A percentile compares a stretch with the other conserved stretches of the same genome.
Conservation (phyloP, 2,329 filamentous ascomycete genomes). For the Hypoxylon sp. region DNA sequence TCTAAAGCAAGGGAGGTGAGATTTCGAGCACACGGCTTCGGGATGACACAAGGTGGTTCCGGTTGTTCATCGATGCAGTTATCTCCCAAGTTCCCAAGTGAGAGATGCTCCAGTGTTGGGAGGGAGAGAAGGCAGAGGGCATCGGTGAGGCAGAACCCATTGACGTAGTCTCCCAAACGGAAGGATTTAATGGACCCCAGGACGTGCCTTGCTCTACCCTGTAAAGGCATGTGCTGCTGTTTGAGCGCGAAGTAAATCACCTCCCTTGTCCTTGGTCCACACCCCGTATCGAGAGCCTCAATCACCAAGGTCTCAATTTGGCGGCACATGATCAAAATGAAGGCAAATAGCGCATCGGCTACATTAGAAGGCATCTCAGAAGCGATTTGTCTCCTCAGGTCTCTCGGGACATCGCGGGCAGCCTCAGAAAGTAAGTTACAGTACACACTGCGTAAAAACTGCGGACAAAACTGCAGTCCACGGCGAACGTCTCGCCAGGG, state of each 20-base stretch:
- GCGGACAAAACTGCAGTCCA: background rate
- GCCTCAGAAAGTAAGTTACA: background rate
- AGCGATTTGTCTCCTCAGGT: background rate
- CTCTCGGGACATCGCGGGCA: background rate
- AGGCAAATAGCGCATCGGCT: background rate
- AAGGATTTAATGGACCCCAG: background rate
- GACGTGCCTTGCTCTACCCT: background rate
- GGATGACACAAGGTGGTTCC: background rate
- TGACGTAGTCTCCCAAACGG: constrained; percentile 11
- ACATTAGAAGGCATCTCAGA: background rate
- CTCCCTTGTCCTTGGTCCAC: background rate
- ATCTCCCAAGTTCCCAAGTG: constrained; percentile 19
- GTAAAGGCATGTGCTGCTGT: background rate
- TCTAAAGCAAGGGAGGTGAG: constrained; percentile 8
- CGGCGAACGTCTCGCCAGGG: background rate
- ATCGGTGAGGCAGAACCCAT: constrained; percentile 17
- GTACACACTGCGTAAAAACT: background rate
- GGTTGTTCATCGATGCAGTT: background rate
- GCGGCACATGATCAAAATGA: background rate
- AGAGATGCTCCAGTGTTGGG: constrained; percentile 20
- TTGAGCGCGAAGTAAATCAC: background rate
- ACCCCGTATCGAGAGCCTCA: background rate
- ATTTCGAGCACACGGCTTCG: background rate
- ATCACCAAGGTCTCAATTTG: background rate
- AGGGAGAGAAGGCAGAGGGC: constrained; percentile 22